These are phyloP conservation scores for Metrosideros polymorpha DNA, from an alignment of 441 rosid genomes.

Conservation along the genomic window DNA sequence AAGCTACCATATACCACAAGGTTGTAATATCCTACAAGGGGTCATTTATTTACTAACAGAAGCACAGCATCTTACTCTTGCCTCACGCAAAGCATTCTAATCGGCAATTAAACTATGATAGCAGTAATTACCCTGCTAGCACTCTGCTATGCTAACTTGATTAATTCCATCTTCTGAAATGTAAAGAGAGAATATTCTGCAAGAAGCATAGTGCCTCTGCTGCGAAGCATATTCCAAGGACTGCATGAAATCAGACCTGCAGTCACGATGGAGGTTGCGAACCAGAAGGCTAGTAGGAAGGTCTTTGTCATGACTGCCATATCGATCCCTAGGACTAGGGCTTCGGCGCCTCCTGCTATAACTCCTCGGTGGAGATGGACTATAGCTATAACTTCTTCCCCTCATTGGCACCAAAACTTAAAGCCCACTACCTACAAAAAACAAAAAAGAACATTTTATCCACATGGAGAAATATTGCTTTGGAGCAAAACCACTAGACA, in stretches of 20 bases:
- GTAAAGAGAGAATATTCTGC: neutral
- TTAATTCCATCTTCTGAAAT: neutral
- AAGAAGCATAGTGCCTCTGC: neutral
- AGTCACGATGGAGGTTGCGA: slow-evolving; percentile 77
- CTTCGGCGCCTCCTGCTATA: slow-evolving; percentile 49
- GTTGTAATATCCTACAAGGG: neutral
- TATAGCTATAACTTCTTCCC: slow-evolving; percentile 80
- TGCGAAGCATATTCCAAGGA: neutral
- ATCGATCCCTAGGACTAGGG: slow-evolving; percentile 57
- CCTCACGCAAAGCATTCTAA: neutral
- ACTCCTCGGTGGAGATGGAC: slow-evolving; percentile 74
- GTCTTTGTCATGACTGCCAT: slow-evolving; percentile 46
- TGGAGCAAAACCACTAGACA: neutral
- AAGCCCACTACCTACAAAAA: neutral
- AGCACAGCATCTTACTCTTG: neutral
- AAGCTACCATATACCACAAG: neutral
- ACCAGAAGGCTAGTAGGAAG: slow-evolving; percentile 82
- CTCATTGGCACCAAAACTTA: slow-evolving; percentile 29
- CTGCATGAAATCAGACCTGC: slow-evolving; percentile 41
- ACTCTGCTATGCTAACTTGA: neutral
- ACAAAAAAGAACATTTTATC: neutral
- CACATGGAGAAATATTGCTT: neutral
- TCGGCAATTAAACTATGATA: neutral
- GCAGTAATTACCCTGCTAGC: neutral
- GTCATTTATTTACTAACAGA: neutral